A percentile compares a stretch with the other conserved stretches of the same genome.
Evolutionary conservation across 208 protist genomes (phyloP).

Genomic region (Leishmania major): DNA sequence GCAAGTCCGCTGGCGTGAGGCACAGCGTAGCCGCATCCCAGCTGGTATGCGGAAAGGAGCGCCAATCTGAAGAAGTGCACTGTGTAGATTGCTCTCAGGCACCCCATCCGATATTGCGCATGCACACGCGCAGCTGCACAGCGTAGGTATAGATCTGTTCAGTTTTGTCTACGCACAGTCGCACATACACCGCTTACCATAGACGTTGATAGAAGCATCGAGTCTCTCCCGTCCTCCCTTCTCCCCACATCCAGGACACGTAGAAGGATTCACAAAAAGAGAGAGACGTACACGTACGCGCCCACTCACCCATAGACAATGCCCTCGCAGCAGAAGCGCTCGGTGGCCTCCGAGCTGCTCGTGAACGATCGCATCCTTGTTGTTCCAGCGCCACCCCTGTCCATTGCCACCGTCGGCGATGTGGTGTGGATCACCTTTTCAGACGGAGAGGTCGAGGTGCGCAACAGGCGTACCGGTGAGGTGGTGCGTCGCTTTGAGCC

Average conservation of each 20-base stretch:
- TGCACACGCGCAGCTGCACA: not conserved
- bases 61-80: not conserved
- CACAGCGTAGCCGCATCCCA: not conserved
- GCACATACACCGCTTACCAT: not conserved
- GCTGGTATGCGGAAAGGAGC: not conserved
- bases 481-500: conserved; percentile 50
- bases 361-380: conserved; percentile 67
- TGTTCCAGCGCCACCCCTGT: conserved; percentile 40
- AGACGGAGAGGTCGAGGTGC: conserved; percentile 62
- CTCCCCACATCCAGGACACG: not conserved
- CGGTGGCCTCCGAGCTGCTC: conserved; percentile 46
- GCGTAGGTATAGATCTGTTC: not conserved
- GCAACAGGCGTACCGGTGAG: conserved; percentile 71
- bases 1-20: not conserved
- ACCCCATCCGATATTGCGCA: not conserved
- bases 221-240: not conserved
- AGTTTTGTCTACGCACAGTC: not conserved
- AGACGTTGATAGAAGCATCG: conserved; percentile 13
- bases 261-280: not conserved
- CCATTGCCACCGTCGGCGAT: conserved; percentile 55
- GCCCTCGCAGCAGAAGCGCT: conserved; percentile 9
- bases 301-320: not conserved
- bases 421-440: conserved; percentile 74
- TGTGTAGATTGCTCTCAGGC: not conserved
- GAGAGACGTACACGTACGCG: not conserved